These are phyloP conservation scores for Geranomyces variabilis DNA, from an alignment of 192 early-diverging fungal species.

Conservation along the genomic window DNA sequence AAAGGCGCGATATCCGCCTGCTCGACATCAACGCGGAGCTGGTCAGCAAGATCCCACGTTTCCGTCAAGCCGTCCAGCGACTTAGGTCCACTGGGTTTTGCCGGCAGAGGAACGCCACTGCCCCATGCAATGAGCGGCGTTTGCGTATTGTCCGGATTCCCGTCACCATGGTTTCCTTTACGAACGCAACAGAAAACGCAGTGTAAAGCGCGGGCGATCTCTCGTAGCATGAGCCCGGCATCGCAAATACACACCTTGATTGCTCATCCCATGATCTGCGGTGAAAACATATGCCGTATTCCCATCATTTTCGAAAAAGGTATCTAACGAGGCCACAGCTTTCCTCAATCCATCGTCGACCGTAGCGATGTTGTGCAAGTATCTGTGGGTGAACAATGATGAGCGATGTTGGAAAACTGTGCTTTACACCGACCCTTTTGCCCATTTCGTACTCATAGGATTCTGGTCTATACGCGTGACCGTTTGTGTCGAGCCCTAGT, in stretches of 20 bases:
- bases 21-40: constrained; percentile 79
- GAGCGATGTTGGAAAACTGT: no score
- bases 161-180: constrained; percentile 87
- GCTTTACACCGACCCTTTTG: neutral
- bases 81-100: neutral
- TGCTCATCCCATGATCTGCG: constrained; percentile 96
- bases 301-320: constrained; percentile 79
- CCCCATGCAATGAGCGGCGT: constrained; percentile 96
- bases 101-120: constrained; percentile 77
- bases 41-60: constrained; percentile 67
- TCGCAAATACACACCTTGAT: constrained; percentile 59
- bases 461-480: constrained; percentile 82
- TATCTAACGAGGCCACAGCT: constrained; percentile 70
- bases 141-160: constrained; percentile 91
- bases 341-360: constrained; percentile 78
- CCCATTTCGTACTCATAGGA: constrained; percentile 71
- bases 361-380: constrained; percentile 80
- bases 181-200: no score
- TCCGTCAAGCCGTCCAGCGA: constrained; percentile 47
- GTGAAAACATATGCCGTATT: constrained; percentile 91
- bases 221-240: no score
- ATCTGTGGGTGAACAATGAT: constrained; percentile 43
- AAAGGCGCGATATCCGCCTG: constrained; percentile 97
- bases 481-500: constrained; percentile 95
- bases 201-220: no score